Evolutionary conservation across 257 asterid genomes (phyloP).

Genomic region (Fraxinus anomala): DNA sequence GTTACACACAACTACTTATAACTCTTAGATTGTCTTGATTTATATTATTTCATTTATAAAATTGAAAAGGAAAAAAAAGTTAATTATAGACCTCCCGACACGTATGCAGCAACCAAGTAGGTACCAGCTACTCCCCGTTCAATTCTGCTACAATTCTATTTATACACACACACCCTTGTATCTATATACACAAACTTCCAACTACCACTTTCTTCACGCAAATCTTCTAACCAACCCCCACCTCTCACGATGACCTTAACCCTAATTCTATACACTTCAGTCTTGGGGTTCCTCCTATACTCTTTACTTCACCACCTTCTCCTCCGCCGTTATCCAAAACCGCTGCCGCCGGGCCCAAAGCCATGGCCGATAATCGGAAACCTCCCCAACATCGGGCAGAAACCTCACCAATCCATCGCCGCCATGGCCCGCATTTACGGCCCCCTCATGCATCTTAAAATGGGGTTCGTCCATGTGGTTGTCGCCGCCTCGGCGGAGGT

Average conservation of each 20-base stretch:
- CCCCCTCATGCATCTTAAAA: conserved; percentile 73
- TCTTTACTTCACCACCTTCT: conserved; percentile 7
- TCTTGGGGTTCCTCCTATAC: conserved; percentile 26
- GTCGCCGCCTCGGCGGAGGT: conserved; percentile 74
- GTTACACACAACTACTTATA: no score
- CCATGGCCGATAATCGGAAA: conserved; percentile 94
- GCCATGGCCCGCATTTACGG: conserved; percentile 68
- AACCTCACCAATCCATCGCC: conserved; percentile 82
- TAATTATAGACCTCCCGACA: not conserved
- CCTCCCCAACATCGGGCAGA: conserved; percentile 68
- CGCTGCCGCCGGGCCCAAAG: conserved; percentile 86
- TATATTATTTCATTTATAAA: no score
- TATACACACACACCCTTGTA: not conserved
- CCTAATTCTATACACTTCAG: conserved; percentile 17
- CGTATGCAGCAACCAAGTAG: not conserved
- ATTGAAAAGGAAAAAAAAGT: no score
- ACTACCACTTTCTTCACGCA: not conserved
- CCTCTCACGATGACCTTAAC: not conserved
- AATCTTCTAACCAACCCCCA: not conserved
- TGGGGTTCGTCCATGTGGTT: conserved; percentile 77
- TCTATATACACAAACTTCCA: not conserved
- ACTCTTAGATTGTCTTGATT: no score
- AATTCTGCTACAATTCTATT: not conserved
- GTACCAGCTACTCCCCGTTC: not conserved
- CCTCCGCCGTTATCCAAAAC: conserved; percentile 12